These are phyloP conservation scores for Fraxinus sp. DNA, from an alignment of 305 asterid species.

Conservation along the genomic window DNA sequence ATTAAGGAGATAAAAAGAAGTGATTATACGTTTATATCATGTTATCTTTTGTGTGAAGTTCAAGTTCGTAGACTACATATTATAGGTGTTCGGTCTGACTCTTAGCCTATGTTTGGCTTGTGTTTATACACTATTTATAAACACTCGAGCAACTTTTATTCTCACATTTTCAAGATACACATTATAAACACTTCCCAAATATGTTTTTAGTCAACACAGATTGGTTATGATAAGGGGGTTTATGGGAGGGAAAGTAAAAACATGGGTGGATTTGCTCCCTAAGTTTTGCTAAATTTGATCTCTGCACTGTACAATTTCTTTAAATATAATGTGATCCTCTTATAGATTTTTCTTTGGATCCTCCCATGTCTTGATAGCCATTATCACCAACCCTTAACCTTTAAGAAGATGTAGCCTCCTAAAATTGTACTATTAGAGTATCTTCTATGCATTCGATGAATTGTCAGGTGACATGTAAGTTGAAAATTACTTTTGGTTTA, in stretches of 20 bases:
- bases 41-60: background rate
- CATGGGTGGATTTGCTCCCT: background rate
- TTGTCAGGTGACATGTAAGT: background rate
- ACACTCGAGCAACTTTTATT: background rate
- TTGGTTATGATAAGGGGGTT: background rate
- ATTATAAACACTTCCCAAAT: background rate
- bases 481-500: background rate
- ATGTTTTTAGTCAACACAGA: background rate
- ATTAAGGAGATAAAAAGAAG: background rate
- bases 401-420: background rate
- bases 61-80: background rate
- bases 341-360: background rate
- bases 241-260: background rate
- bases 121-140: background rate
- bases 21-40: background rate
- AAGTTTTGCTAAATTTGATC: background rate
- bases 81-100: background rate
- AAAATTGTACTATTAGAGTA: background rate
- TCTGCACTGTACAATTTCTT: background rate
- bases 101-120: background rate
- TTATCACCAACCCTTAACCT: background rate
- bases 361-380: background rate
- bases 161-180: background rate
- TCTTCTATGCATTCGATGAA: background rate
- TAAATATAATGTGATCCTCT: background rate